A percentile compares a stretch with the other conserved stretches of the same genome.
Evolutionary conservation across 1,284 basidiomycete species (phyloP).

Genomic region (Sporisorium exsertum): DNA sequence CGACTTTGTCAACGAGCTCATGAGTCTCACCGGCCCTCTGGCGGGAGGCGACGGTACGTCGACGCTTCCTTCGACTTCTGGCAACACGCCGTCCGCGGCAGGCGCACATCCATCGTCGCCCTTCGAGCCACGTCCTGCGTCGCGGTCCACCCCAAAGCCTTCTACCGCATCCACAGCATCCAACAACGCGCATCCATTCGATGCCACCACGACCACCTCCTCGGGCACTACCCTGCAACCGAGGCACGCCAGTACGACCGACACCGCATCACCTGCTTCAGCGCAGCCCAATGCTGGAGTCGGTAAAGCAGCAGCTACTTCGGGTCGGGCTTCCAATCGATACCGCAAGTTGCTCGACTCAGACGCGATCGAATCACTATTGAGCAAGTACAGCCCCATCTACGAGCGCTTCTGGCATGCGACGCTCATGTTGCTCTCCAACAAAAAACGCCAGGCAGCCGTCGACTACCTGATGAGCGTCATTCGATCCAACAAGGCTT

Average conservation of each 20-base stretch:
- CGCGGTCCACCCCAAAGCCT: neutral
- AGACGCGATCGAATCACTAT: conserved; percentile 46
- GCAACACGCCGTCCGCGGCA: conserved; percentile 23
- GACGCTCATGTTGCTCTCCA: conserved; percentile 39
- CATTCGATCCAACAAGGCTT: conserved; percentile 39
- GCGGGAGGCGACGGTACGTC: conserved; percentile 21
- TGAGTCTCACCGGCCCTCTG: conserved; percentile 46
- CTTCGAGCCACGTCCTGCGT: neutral
- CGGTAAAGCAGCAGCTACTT: conserved; percentile 13
- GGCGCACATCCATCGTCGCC: conserved; percentile 19
- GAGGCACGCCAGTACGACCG: neutral
- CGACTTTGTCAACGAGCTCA: conserved; percentile 55
- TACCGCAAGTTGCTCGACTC: conserved; percentile 51
- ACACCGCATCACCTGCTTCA: neutral
- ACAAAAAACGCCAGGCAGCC: conserved; percentile 40
- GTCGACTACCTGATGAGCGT: conserved; percentile 52
- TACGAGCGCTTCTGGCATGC: conserved; percentile 54
- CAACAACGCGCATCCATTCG: neutral
- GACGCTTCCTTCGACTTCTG: conserved; percentile 12
- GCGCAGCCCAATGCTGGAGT: conserved; percentile 9
- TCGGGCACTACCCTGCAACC: neutral
- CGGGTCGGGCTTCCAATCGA: conserved; percentile 25
- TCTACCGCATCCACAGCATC: conserved; percentile 4
- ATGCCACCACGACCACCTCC: neutral
- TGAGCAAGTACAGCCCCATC: conserved; percentile 57